Conservation (phyloP, 805 yeast species). For the Saturnispora besseyi region DNA sequence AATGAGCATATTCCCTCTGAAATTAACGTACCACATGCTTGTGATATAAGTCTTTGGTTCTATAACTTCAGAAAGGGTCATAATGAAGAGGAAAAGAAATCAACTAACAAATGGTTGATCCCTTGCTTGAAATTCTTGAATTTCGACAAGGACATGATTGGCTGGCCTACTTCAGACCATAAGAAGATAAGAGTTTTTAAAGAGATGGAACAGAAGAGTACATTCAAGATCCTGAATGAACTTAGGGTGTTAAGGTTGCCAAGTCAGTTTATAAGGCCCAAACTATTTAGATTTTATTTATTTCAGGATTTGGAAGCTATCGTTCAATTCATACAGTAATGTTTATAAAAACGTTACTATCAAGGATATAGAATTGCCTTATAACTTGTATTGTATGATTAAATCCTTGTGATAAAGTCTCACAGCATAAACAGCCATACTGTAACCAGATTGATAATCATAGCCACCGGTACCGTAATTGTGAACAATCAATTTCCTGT, state of each 20-base stretch:
- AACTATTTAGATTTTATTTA: background rate
- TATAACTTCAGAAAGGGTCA: conserved; percentile 22
- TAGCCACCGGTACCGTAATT: conserved; percentile 64
- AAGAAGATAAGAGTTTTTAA: conserved; percentile 24
- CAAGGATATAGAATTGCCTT: background rate
- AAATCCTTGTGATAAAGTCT: conserved; percentile 15
- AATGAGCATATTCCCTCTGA: conserved; percentile 16
- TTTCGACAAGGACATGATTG: conserved; percentile 18
- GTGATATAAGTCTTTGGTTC: conserved; percentile 31
- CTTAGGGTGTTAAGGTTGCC: conserved; percentile 31
- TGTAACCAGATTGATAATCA: conserved; percentile 57
- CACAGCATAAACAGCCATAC: conserved; percentile 45
- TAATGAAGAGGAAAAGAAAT: conserved; percentile 21
- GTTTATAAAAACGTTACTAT: no score
- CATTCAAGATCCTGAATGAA: conserved; percentile 28
- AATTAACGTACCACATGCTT: conserved; percentile 30
- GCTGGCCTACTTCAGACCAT: conserved; percentile 26
- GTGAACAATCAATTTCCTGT: conserved; percentile 43
- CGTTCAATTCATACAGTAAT: no score
- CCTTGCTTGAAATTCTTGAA: conserved; percentile 27
- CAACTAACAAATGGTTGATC: conserved; percentile 20
- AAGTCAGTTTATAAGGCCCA: conserved; percentile 21
- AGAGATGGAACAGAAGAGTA: conserved; percentile 24
- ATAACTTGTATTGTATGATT: background rate
- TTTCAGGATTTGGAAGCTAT: no score